Evolutionary conservation across 2,329 filamentous ascomycete species (phyloP), one percentile per base, ranked within the genome.

Genomic region (Trichoderma sp.): DNA sequence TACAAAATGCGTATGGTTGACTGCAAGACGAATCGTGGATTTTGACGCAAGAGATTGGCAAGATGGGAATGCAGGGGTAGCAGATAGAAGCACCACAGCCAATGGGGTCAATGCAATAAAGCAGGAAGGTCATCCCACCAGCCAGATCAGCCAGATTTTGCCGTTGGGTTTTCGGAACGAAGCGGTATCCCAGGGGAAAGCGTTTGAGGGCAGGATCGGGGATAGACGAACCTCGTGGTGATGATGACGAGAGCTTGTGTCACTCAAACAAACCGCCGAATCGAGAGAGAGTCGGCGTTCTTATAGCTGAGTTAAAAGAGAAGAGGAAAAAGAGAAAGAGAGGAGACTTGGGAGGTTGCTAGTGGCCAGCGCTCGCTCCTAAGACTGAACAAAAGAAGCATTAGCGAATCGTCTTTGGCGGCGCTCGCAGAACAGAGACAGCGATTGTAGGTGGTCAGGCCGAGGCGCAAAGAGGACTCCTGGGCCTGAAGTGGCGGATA

Each of bases 191-290:
- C 30, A 59, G 28, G 54, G 39, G 21, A 39, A n/a, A 14, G 18
- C 26, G 21, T 39, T 8, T 58, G 54, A 66, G 60, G 39, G 46
- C 24, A 21, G 21, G 24, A 68, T 58, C 61, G 16, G 14, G 14
- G 68, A 21, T 49, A 7, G 46, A 74, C 73, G 66, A 70, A 73
- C 73, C 72, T 74, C 65, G 70, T 55, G 67, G 68, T 70, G 60
- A 66, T 69, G 70, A 69, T 61, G 54, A 66, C 43, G 61, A 60
- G 56, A 64, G 51, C 60, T 54, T 69, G 71, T 72, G 68, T 68
- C 49, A 70, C 72, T 71, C 66, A 58, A 70, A 66, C 70, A 67
- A 39, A 54, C 52, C 64, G 69, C 68, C 55, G 54, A 61, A 52
- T 51, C 59, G 60, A 34, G 64, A 34, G 64, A 30, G 28, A 37